Evolutionary conservation across 192 early-diverging fungal species (phyloP).

Genomic region (Coemansia reversa): DNA sequence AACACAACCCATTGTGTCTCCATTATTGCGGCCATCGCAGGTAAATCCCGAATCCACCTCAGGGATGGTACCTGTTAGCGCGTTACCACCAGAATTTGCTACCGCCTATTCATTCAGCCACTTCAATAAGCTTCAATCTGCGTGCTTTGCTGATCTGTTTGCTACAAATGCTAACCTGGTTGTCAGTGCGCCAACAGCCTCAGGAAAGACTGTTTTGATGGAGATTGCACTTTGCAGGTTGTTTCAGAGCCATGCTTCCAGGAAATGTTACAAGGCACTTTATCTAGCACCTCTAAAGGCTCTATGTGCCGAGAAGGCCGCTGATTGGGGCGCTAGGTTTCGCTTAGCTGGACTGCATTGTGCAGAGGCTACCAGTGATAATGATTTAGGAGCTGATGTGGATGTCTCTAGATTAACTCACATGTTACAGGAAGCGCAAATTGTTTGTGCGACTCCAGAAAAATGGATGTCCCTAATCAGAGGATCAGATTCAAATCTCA

Average conservation of each 20-base stretch:
- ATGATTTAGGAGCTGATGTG: background rate
- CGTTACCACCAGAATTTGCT: conserved; percentile 15
- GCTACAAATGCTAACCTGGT: conserved; percentile 19
- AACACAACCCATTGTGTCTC: background rate
- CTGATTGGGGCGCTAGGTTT: conserved; percentile 62
- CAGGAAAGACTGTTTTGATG: conserved; percentile 66
- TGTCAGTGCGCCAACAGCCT: conserved; percentile 62
- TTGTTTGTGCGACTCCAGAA: conserved; percentile 66
- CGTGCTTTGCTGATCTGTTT: conserved; percentile 23
- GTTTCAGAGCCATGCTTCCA: background rate
- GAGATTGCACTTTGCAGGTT: conserved; percentile 54
- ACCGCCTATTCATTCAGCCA: conserved; percentile 21
- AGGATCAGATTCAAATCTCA: conserved; percentile 15
- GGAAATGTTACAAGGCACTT: conserved; percentile 37
- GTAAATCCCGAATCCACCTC: too few species aligned
- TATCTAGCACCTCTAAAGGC: conserved; percentile 71
- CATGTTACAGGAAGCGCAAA: conserved; percentile 36
- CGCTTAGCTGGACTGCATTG: conserved; percentile 37
- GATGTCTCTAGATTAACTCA: too few species aligned
- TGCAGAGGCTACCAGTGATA: conserved; percentile 54
- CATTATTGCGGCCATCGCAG: too few species aligned
- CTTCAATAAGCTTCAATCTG: conserved; percentile 36
- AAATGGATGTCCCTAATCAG: conserved; percentile 64
- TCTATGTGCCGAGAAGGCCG: conserved; percentile 60
- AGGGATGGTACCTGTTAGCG: conserved; percentile 8